Base-by-base conservation (phyloP, 2,329 filamentous ascomycete species). In the Talaromyces sp. region DNA sequence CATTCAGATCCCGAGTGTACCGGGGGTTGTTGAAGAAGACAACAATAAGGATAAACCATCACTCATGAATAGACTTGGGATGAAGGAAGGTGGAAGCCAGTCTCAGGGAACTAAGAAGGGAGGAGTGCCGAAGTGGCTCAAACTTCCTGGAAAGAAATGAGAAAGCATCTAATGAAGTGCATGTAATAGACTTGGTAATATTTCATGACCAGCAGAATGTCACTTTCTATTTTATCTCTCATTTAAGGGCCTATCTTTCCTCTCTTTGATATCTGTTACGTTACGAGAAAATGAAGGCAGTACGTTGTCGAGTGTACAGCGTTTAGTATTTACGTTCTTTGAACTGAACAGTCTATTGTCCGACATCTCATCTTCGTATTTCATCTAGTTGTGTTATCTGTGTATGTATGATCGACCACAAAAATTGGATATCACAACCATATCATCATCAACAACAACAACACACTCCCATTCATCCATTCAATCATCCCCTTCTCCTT, bases 101-200 rank as follows among this genome's bases (percentile, higher is more conserved):
- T 52, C 70, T 15, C 62, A 60, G 21, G 54, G 60, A 28, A 68
- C 66, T 39, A 75, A 76, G 60, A 66, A 64, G 28, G 73, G 71
- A 19, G 68, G 66, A 21, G 62, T 85, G 64, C 87, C 88, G 19
- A 91, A 89, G 70, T 90, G 89, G 83, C 73, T 92, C 40, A 89
- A 88, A 71, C 74, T 88, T 57, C 79, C 85, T 31, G 84, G 84
- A 7, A 91, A 89, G 81, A 91, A 90, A 76, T 89, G 70, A 75
- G 6, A n/a, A n/a, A n/a, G n/a, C n/a, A n/a, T n/a, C n/a, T n/a
- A n/a, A n/a, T n/a, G n/a, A n/a, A n/a, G n/a, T n/a, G n/a, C n/a
- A n/a, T n/a, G n/a, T n/a, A n/a, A n/a, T 19, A 53, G n/a, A 25
- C n/a, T 28, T 37, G 21, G 10, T 33, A 10, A n/a, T 21, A 25